Evolutionary conservation across 768 basidiomycete genomes (phyloP), one percentile per base, ranked within the genome.

Genomic region (Exidia glandulosa): DNA sequence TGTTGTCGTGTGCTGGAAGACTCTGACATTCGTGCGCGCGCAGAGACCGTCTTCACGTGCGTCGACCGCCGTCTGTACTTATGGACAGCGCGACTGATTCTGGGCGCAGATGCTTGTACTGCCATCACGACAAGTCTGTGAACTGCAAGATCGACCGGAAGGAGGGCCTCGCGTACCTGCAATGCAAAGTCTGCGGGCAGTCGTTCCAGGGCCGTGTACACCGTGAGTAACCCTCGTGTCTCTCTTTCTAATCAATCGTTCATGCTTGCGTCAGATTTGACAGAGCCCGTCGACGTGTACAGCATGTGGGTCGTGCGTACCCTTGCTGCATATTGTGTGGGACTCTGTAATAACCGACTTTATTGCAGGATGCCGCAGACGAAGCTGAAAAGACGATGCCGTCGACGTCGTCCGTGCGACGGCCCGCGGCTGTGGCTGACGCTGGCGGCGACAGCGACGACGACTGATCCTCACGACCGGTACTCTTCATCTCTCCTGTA

Each of bases 61-160:
- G 50, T 34, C 32, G n/a, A n/a, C n/a, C n/a, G n/a, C 10, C 23
- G 58, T 36, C 32, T 61, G 29, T 33, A 60, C 36, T 59, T 57
- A 32, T 52, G 41, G 37, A 37, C 45, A 56, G 33, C 57, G 14
- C 47, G 45, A 63, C 32, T 57, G 10, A 31, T 29, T 30, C 29
- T 29, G 50, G 30, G 30, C 59, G 31, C 70, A 93, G 90, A 30
- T 93, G 90, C 71, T 74, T 93, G 14, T 93, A 90, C 72, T 93
- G 90, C 69, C 85, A 93, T 73, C 90, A 93, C 70, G 88, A 93
- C 70, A 89, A 87, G 69, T 89, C 90, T 25, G 89, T 93, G 56
- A 87, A 85, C 14, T 88, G 93, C 34, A 79, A 88, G 66, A 75
- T 93, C 58, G 90, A 93, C 73, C 79, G 87, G 68, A 93, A 92